Base-by-base conservation (phyloP, 176 grass and related monocot species). In the Oryza brachyantha region DNA sequence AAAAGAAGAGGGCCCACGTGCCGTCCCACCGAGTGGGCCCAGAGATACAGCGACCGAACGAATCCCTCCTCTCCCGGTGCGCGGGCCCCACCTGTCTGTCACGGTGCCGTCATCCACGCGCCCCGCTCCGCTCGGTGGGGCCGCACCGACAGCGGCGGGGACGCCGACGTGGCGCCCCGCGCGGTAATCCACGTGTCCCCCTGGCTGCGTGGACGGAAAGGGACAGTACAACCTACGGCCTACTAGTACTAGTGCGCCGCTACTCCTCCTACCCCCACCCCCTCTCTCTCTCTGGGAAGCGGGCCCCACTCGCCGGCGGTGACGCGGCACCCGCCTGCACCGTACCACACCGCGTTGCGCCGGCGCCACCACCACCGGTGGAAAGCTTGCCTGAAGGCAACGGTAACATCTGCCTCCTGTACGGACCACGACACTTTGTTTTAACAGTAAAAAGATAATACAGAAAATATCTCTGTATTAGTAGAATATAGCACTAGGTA, bases 181-280 rank as follows among this genome's bases (percentile, higher is more conserved):
- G 0, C 11, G 3, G 0, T 11, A 12, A 13, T 19, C 86, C 82
- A 94, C 88, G 85, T 88, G 17, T 64, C 48, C 48, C 54, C 22
- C 4, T 32, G 40, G 28, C 59, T 64, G 61, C 81, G 87, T 76
- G 91, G 68, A 61, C 66, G 19, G 88, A 93, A 46, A 91, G 86
- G 26, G 92, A 91, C 75, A 37, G 58, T 58, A 43, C 62, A 93
- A 86, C 91, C 87, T 84, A 84, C 84, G 72, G 62, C 27, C 41
- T 55, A 55, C 52, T 45, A 32, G 1, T n/a, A n/a, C n/a, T n/a
- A n/a, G n/a, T n/a, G 8, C 41, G 12, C 41, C 1, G 1, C 41
- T 14, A 45, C 67, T 24, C 6, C 10, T 13, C 61, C 31, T 32
- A 32, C n/a, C n/a, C n/a, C n/a, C n/a, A n/a, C n/a, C n/a, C n/a